These are phyloP conservation scores for Neofusicoccum umdonicola DNA, from an alignment of 2,329 filamentous ascomycete species.

Conservation along the genomic window DNA sequence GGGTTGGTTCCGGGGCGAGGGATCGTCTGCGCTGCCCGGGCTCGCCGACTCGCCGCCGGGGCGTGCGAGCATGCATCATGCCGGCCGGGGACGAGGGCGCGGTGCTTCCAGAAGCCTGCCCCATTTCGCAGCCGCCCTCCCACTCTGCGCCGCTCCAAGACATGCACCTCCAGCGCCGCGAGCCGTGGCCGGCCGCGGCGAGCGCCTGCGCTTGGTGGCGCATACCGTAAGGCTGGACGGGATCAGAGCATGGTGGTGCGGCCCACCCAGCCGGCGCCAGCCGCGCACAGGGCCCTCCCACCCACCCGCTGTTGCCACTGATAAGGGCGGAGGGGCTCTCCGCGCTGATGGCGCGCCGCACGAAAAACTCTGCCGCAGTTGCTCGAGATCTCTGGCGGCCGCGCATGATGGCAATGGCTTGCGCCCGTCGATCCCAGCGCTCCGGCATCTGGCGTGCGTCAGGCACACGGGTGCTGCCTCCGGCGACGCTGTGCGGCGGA, in stretches of 20 bases:
- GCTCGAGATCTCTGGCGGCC: not conserved
- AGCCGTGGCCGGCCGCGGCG: not conserved
- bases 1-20: not conserved
- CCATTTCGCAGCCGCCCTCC: not conserved
- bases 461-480: not conserved
- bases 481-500: not conserved
- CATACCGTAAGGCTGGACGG: not conserved
- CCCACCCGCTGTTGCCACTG: not conserved
- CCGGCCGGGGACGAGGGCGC: not conserved
- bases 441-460: too few relatives aligned
- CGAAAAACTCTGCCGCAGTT: not conserved
- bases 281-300: not conserved
- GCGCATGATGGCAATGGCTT: not conserved
- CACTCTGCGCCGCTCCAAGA: not conserved
- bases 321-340: not conserved
- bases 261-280: not conserved
- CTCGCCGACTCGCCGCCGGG: not conserved
- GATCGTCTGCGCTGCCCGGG: not conserved
- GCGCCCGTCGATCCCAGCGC: not conserved
- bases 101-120: conserved; percentile 14
- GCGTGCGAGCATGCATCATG: not conserved
- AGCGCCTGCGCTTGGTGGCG: not conserved
- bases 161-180: not conserved
- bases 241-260: conserved; percentile 1
- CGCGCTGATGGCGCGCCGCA: conserved; percentile 7